Conservation (phyloP, 2,329 filamentous ascomycete species). For the Tolypocladium nubicola region DNA sequence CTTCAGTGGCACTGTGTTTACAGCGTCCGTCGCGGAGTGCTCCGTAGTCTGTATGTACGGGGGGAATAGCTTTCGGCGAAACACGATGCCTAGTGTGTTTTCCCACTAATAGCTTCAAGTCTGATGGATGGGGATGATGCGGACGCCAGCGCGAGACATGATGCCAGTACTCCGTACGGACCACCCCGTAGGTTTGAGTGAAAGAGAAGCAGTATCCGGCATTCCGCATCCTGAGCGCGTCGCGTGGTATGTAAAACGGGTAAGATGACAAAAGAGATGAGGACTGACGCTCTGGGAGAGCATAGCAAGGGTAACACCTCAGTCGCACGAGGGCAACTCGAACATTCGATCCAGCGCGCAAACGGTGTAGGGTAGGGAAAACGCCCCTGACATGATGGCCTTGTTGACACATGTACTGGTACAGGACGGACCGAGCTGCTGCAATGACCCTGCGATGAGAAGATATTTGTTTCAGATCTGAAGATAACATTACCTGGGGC, state of each 20-base stretch:
- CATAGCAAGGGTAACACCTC: neutral
- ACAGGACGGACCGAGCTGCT: neutral
- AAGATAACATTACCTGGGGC: conserved; percentile 1
- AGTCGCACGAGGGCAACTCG: neutral
- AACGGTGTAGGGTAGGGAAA: neutral
- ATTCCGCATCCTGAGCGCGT: neutral
- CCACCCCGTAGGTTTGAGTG: neutral
- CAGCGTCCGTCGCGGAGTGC: neutral
- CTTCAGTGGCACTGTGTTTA: neutral
- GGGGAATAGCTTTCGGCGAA: neutral
- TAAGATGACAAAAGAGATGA: neutral
- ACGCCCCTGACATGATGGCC: neutral
- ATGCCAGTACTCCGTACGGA: no score
- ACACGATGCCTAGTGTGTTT: no score
- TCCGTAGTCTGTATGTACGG: no score
- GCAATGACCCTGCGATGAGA: neutral
- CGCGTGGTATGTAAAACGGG: neutral
- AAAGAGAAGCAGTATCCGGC: neutral
- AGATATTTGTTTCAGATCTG: neutral
- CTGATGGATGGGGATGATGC: neutral
- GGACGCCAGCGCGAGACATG: neutral
- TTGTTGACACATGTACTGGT: neutral
- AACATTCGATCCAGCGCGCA: neutral
- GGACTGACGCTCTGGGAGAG: neutral
- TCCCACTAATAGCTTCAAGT: neutral